Percentiles rank a stretch among this genome's conserved stretches.
These are phyloP conservation scores for Aspergillus ruber DNA, from an alignment of 2,329 filamentous ascomycete species.

Conservation along the genomic window DNA sequence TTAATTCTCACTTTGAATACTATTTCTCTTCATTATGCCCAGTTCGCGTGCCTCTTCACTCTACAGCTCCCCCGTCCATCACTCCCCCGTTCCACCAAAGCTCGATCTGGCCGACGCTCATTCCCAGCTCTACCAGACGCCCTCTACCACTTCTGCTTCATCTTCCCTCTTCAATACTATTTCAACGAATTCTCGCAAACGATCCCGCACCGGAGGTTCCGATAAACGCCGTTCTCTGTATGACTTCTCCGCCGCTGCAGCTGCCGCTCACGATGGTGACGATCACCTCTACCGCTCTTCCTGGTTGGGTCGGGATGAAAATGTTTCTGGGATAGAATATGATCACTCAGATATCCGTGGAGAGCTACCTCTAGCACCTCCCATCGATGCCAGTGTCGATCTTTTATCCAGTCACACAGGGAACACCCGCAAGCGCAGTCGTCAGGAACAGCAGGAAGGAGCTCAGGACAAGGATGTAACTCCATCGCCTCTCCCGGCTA, in stretches of 20 bases:
- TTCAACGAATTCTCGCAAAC: constrained; percentile 25
- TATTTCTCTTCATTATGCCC: neutral
- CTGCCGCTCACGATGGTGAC: constrained; percentile 8
- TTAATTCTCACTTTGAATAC: neutral
- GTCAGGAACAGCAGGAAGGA: constrained; percentile 5
- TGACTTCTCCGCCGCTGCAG: constrained; percentile 14
- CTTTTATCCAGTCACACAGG: constrained; percentile 15
- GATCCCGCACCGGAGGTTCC: constrained; percentile 22
- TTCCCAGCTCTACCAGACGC: constrained; percentile 33
- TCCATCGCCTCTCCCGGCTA: constrained; percentile 1
- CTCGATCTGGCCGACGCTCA: constrained; percentile 33
- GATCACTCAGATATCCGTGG: constrained; percentile 36
- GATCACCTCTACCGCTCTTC: constrained; percentile 6
- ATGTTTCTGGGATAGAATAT: constrained; percentile 33
- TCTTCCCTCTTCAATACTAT: constrained; percentile 33
- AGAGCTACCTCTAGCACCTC: constrained; percentile 18
- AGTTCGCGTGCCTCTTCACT: neutral
- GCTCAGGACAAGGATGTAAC: neutral
- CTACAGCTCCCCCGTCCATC: constrained; percentile 4
- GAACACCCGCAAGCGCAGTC: constrained; percentile 27
- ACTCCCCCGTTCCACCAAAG: constrained; percentile 31
- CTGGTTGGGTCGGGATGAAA: constrained; percentile 14
- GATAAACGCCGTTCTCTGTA: constrained; percentile 17
- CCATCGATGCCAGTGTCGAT: constrained; percentile 23
- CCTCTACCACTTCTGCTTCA: constrained; percentile 29